A percentile compares a stretch with the other conserved stretches of the same genome.
These are phyloP conservation scores for Capsicum pubescens DNA, from an alignment of 257 asterid genomes.

Conservation along the genomic window DNA sequence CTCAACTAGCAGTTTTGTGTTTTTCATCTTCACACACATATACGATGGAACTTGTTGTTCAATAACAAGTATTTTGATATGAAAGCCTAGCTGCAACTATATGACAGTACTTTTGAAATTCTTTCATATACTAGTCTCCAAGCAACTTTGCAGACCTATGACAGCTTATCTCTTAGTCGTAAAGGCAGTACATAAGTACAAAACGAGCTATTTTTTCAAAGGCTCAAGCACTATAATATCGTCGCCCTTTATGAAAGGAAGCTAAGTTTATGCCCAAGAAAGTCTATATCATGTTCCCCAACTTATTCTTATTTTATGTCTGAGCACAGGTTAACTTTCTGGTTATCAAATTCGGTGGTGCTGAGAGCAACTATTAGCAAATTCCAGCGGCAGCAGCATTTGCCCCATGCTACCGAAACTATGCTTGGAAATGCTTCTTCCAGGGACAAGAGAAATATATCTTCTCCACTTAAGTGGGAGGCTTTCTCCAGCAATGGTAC, in stretches of 20 bases:
- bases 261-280: constrained; percentile 23
- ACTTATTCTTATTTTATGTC: constrained; percentile 23
- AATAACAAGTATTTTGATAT: background rate
- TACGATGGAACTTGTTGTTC: background rate
- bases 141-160: background rate
- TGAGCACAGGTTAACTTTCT: constrained; percentile 74
- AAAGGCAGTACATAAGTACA: background rate
- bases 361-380: constrained; percentile 67
- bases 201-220: background rate
- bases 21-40: background rate
- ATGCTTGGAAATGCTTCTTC: constrained; percentile 34
- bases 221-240: background rate
- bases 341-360: constrained; percentile 76
- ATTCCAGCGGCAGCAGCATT: constrained; percentile 44
- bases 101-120: background rate
- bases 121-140: background rate
- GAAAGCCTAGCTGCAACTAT: background rate
- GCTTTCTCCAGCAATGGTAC: constrained; percentile 45
- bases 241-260: background rate
- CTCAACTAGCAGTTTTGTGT: background rate
- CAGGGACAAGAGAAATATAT: constrained; percentile 40
- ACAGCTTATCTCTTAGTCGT: constrained; percentile 12
- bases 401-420: constrained; percentile 43
- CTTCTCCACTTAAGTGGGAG: constrained; percentile 61
- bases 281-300: background rate